Conservation (phyloP, 129 eudicot genomes). For the Helianthus tuberosus region DNA sequence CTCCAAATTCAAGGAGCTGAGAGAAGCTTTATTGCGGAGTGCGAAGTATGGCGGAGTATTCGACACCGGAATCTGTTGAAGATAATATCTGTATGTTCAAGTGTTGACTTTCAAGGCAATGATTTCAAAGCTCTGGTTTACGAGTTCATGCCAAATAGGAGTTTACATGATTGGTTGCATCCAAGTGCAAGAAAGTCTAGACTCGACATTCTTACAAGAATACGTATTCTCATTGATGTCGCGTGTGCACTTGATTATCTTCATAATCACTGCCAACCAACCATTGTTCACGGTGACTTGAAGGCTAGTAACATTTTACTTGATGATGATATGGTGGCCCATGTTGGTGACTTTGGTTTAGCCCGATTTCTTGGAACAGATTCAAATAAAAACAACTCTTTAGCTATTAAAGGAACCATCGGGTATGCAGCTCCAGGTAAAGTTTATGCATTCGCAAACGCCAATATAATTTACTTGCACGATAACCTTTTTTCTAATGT, state of each 20-base stretch:
- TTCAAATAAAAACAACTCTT: slow-evolving; percentile 16
- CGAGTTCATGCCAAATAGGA: slow-evolving; percentile 42
- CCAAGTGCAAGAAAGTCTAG: background rate
- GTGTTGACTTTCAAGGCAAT: slow-evolving; percentile 32
- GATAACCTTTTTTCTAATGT: background rate
- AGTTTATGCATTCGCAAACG: background rate
- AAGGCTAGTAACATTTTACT: slow-evolving; percentile 35
- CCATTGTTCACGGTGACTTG: slow-evolving; percentile 26
- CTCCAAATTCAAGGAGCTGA: slow-evolving; percentile 20
- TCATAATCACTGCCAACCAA: slow-evolving; percentile 27
- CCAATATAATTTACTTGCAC: background rate
- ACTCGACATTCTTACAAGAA: slow-evolving; percentile 9
- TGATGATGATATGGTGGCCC: slow-evolving; percentile 29
- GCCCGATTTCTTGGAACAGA: slow-evolving; percentile 18
- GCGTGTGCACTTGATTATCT: slow-evolving; percentile 35
- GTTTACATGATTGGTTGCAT: slow-evolving; percentile 35
- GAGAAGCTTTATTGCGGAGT: slow-evolving; percentile 32
- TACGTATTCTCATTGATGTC: slow-evolving; percentile 26
- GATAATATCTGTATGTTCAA: slow-evolving; percentile 41
- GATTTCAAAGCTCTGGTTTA: slow-evolving; percentile 43
- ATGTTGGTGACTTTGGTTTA: slow-evolving; percentile 35
- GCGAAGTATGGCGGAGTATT: slow-evolving; percentile 35
- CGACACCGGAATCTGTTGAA: slow-evolving; percentile 43
- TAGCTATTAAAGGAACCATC: slow-evolving; percentile 40
- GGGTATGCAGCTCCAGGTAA: slow-evolving; percentile 48